Base-by-base conservation (phyloP, 2,329 filamentous ascomycete species). In the Clonostachys solani region DNA sequence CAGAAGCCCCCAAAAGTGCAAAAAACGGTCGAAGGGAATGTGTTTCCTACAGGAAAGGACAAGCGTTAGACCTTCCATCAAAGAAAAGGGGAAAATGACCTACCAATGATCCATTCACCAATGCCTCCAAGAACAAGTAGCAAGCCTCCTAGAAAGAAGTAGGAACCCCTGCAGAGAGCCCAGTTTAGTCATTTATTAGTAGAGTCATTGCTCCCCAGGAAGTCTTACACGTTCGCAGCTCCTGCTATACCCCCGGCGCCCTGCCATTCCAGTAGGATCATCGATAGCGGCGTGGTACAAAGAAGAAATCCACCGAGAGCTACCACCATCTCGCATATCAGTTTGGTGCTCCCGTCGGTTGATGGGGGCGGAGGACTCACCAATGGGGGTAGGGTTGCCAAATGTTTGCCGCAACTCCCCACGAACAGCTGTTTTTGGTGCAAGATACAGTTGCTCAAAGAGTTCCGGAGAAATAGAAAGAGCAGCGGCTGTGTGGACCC, bases 21-120 rank as follows among this genome's bases (percentile, higher is more conserved):
- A 54, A 80, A 80, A 13, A 80, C 74, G 8, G 78, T 74, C 40
- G 71, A 73, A 0, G 75, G 69, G 43, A 79, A 81, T 0, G 77
- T 80, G 48, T 78, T 78, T 36, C 75, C 61, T 63, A 4, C 4
- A 10, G 9, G n/a, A n/a, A n/a, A n/a, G n/a, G 9, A 9, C 12
- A 12, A 12, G 4, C 8, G 44, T 47, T 16, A 51, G 44, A 35
- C 35, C 3, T 6, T 3, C 10, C 9, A 9, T 10, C n/a, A 17
- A 15, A 12, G 7, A 23, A 13, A 2, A 4, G 5, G 23, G 8
- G 5, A 12, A 34, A 10, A 29, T 4, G 19, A 42, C 48, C 38
- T 56, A 62, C 61, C 75, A 1, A 78, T 60, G 36, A 77, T 60
- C 54, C 74, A 78, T 57, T 79, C 75, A 7, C 77, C 65, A 5